phyloP scores from a whole-genome alignment of 1,284 basidiomycete species.

The Papiliotrema nemorosa region DNA sequence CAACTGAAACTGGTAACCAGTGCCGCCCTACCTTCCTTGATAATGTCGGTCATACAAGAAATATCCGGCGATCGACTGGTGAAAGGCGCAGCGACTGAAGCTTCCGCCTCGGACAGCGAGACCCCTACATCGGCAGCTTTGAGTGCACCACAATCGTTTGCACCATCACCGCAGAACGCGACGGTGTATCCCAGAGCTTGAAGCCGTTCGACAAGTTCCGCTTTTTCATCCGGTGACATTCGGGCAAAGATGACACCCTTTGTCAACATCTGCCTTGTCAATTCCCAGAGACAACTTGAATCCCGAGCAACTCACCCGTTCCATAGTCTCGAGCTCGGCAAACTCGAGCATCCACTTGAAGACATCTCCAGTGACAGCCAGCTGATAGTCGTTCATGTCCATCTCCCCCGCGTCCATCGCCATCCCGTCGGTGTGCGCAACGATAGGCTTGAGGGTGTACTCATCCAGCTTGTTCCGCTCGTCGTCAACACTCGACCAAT shows the following conservation, averaged over 20 bases:
- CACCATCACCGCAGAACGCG: slow-evolving; percentile 97
- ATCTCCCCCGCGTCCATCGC: slow-evolving; percentile 64
- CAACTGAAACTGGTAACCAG: slow-evolving; percentile 97
- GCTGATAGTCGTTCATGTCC: slow-evolving; percentile 73
- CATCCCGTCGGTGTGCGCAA: slow-evolving; percentile 56
- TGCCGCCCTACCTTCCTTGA: slow-evolving; percentile 91
- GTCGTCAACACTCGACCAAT: slow-evolving; percentile 94
- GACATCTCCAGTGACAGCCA: slow-evolving; percentile 93
- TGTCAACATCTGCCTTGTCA: slow-evolving; percentile 99
- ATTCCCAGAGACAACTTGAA: too few species aligned
- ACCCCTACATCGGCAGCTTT: slow-evolving; percentile 98
- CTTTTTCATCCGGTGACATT: slow-evolving; percentile 99
- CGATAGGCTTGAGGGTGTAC: slow-evolving; percentile 76
- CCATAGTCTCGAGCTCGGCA: slow-evolving; percentile 87
- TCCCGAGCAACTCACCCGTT: slow-evolving; percentile 66
- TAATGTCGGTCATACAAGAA: slow-evolving; percentile 91
- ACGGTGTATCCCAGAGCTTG: slow-evolving; percentile 93
- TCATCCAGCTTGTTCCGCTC: slow-evolving; percentile 77
- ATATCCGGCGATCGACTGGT: slow-evolving; percentile 93
- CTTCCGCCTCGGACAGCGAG: slow-evolving; percentile 95
- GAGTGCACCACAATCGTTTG: slow-evolving; percentile 96
- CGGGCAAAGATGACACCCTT: slow-evolving; percentile 95
- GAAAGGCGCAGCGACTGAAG: slow-evolving; percentile 98
- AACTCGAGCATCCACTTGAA: slow-evolving; percentile 99
- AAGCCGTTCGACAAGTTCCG: slow-evolving; percentile 92